Evolutionary conservation across 441 rosid genomes (phyloP).

Genomic region (Kokia cookei): DNA sequence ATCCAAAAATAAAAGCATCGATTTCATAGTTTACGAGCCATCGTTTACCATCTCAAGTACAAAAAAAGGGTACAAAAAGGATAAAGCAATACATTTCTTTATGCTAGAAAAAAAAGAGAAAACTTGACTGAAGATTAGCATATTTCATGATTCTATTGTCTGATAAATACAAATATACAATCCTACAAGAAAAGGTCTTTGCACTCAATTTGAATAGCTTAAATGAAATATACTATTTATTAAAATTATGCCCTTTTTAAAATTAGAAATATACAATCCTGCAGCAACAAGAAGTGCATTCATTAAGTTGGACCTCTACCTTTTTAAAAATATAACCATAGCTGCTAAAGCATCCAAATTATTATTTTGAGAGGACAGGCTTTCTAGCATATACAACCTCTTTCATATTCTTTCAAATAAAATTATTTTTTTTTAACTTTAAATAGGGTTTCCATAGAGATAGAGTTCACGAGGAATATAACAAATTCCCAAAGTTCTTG

Average conservation of each 20-base stretch:
- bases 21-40: neutral
- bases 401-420: neutral
- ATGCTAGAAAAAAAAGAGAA: neutral
- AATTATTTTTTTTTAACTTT: neutral
- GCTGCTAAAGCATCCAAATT: neutral
- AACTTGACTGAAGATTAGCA: neutral
- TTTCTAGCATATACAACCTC: neutral
- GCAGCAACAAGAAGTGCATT: neutral
- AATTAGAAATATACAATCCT: neutral
- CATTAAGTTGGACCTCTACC: neutral
- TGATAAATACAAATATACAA: neutral
- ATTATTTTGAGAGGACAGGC: neutral
- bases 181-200: neutral
- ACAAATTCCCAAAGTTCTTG: conserved; percentile 23
- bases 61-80: neutral
- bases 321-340: neutral
- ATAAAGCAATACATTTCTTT: neutral
- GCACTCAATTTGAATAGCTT: neutral
- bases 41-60: neutral
- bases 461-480: neutral
- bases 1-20: neutral
- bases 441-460: neutral
- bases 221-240: neutral
- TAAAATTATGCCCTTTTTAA: neutral
- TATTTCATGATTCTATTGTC: neutral